phyloP scores from a whole-genome alignment of 345 rosid genomes.

The Microthlaspi erraticum region DNA sequence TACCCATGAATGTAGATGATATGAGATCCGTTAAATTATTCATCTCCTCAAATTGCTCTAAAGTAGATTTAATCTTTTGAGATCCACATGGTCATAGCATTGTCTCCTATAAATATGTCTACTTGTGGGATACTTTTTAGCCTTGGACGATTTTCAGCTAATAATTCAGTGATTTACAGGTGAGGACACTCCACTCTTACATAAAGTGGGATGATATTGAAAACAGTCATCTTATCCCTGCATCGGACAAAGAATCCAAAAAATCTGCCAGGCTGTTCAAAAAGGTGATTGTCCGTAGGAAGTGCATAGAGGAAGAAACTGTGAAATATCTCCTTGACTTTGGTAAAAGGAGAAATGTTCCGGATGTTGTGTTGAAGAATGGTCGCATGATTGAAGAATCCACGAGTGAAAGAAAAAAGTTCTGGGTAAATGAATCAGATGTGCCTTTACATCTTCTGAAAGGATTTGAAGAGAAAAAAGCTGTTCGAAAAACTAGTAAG shows the following conservation, averaged over 20 bases:
- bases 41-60: neutral
- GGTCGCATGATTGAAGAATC: constrained; percentile 81
- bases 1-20: constrained; percentile 28
- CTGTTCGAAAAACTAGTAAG: constrained; percentile 62
- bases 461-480: constrained; percentile 91
- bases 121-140: constrained; percentile 30
- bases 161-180: constrained; percentile 55
- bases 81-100: constrained; percentile 22
- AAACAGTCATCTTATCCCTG: constrained; percentile 61
- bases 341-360: constrained; percentile 92
- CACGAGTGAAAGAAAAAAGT: constrained; percentile 85
- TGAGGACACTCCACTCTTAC: constrained; percentile 80
- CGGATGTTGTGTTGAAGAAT: constrained; percentile 68
- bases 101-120: constrained; percentile 16
- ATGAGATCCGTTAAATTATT: constrained; percentile 4
- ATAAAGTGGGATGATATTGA: constrained; percentile 91
- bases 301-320: constrained; percentile 58
- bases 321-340: constrained; percentile 94
- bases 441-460: constrained; percentile 93
- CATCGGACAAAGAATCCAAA: constrained; percentile 71
- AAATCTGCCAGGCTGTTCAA: constrained; percentile 83
- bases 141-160: constrained; percentile 27
- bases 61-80: neutral
- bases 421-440: constrained; percentile 78
- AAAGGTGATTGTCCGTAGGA: constrained; percentile 84